A percentile compares a stretch with the other conserved stretches of the same genome.
Evolutionary conservation across 2,329 filamentous ascomycete genomes (phyloP).

Genomic region (Elsinoe perseae): DNA sequence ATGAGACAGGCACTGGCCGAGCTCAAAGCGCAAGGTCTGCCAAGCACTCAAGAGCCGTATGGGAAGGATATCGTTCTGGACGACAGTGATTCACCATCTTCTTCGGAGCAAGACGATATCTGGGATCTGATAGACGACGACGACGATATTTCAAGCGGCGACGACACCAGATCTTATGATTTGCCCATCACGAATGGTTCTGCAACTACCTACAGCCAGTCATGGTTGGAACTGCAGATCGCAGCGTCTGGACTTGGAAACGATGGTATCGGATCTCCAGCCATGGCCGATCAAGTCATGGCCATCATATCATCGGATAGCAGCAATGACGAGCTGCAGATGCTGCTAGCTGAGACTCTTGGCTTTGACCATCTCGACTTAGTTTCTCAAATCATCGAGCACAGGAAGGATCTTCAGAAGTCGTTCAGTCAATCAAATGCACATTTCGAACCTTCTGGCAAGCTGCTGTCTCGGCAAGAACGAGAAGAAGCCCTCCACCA

Average conservation of each 20-base stretch:
- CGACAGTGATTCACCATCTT: conserved; percentile 55
- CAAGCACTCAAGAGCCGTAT: conserved; percentile 42
- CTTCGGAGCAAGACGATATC: conserved; percentile 66
- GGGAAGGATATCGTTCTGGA: conserved; percentile 55
- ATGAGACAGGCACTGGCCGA: conserved; percentile 82
- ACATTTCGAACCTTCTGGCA: conserved; percentile 34
- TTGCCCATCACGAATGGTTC: conserved; percentile 20
- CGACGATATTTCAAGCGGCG: conserved; percentile 54
- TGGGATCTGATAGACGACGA: conserved; percentile 84
- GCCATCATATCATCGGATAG: conserved; percentile 63
- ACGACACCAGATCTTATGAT: conserved; percentile 41
- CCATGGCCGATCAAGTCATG: conserved; percentile 70
- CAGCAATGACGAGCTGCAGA: conserved; percentile 80
- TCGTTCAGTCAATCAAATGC: conserved; percentile 32
- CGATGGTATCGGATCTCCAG: conserved; percentile 54
- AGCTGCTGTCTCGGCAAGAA: conserved; percentile 66
- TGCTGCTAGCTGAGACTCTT: conserved; percentile 77
- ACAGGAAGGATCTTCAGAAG: conserved; percentile 60
- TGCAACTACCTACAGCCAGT: conserved; percentile 42
- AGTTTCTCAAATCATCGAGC: conserved; percentile 78
- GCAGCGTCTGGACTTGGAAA: conserved; percentile 57
- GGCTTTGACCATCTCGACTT: conserved; percentile 92
- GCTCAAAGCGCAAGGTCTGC: conserved; percentile 49
- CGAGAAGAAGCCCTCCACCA: conserved; percentile 68
- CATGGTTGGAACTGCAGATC: conserved; percentile 68